A percentile compares a stretch with the other conserved stretches of the same genome.
Evolutionary conservation across 129 eudicot species (phyloP).

Genomic region (Helianthus annuus): DNA sequence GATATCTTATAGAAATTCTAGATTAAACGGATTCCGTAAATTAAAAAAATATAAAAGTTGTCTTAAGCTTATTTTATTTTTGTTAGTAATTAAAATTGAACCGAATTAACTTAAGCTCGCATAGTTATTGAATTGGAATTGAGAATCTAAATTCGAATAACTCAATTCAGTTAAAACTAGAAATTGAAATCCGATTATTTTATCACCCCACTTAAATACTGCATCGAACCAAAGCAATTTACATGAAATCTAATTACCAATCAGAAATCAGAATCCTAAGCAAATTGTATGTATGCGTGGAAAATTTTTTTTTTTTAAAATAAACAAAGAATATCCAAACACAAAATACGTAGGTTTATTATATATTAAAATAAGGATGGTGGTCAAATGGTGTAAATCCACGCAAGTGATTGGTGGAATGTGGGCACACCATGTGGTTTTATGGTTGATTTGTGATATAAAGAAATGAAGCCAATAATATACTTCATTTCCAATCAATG

Average conservation of each 20-base stretch:
- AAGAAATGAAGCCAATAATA: slow-evolving; percentile 26
- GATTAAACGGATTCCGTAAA: too few relatives aligned
- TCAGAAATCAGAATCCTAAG: not conserved
- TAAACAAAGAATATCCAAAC: not conserved
- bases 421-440: slow-evolving; percentile 42
- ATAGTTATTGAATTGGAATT: too few relatives aligned
- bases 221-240: not conserved
- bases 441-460: slow-evolving; percentile 25
- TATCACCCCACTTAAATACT: not conserved
- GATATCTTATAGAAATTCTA: too few relatives aligned
- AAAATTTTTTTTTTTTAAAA: too few relatives aligned
- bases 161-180: too few relatives aligned
- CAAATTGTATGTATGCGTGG: not conserved
- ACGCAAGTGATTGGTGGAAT: slow-evolving; percentile 34
- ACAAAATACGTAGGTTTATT: not conserved
- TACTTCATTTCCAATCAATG: slow-evolving; percentile 22
- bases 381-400: slow-evolving; percentile 34
- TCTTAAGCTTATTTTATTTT: too few relatives aligned
- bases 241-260: not conserved
- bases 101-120: too few relatives aligned
- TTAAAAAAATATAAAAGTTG: too few relatives aligned
- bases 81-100: too few relatives aligned
- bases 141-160: too few relatives aligned
- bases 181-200: too few relatives aligned
- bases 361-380: not conserved